phyloP scores from a whole-genome alignment of 2,329 filamentous ascomycete species.

The Epicoccum nigrum region DNA sequence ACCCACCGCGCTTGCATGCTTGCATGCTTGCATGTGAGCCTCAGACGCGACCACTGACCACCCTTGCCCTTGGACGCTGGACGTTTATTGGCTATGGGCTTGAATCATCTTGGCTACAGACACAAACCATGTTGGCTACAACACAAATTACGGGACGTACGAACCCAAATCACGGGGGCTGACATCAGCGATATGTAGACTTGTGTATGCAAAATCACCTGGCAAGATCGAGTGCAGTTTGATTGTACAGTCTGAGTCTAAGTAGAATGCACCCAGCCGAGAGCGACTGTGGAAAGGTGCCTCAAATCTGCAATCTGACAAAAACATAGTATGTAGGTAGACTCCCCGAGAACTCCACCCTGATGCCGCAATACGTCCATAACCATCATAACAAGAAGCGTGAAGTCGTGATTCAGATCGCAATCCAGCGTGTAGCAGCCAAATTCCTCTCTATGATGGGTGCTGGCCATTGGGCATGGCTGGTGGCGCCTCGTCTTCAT shows the following conservation, averaged over 20 bases:
- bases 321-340: constrained; percentile 2
- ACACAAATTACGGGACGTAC: too few species aligned
- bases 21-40: constrained; percentile 9
- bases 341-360: constrained; percentile 10
- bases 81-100: too few species aligned
- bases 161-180: too few species aligned
- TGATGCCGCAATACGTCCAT: constrained; percentile 14
- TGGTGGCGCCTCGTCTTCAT: constrained; percentile 31
- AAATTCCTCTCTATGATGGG: not conserved
- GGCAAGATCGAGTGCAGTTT: not conserved
- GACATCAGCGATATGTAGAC: too few species aligned
- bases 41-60: not conserved
- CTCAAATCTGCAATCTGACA: not conserved
- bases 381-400: constrained; percentile 1
- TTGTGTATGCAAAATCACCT: too few species aligned
- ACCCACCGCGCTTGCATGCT: constrained; percentile 10
- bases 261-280: not conserved
- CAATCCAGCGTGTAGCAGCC: not conserved
- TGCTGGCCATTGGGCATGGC: constrained; percentile 32
- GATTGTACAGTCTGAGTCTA: not conserved
- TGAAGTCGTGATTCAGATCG: constrained; percentile 2
- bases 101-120: too few species aligned
- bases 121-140: too few species aligned
- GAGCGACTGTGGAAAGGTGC: not conserved
- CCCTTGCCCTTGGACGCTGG: too few species aligned